These are phyloP conservation scores for Haberlea rhodopensis DNA, from an alignment of 257 asterid genomes.

Conservation along the genomic window DNA sequence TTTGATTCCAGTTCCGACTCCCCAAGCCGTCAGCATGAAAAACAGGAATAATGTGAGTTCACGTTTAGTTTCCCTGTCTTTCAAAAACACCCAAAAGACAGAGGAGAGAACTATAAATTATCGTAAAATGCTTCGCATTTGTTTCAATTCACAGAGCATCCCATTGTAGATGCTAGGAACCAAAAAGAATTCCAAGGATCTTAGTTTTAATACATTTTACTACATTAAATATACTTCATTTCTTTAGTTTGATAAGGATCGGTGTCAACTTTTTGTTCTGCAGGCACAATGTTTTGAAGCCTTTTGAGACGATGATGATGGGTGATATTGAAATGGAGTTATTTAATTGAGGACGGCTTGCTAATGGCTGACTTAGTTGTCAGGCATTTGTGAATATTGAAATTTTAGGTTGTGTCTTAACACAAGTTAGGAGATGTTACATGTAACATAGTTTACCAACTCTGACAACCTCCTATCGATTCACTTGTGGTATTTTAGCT, in stretches of 20 bases:
- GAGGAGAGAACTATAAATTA: too few relatives aligned
- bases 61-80: not conserved
- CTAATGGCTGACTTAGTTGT: not conserved
- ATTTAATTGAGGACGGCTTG: not conserved
- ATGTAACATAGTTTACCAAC: not conserved
- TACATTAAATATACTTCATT: not conserved
- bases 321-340: not conserved
- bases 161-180: not conserved
- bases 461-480: not conserved
- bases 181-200: not conserved
- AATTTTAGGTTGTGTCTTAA: not conserved
- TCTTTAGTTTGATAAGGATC: not conserved
- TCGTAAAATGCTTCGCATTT: not conserved
- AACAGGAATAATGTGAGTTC: constrained; percentile 40
- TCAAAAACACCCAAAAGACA: not conserved
- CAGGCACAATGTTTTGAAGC: not conserved
- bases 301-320: not conserved
- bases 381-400: not conserved
- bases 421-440: not conserved
- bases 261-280: not conserved
- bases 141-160: not conserved
- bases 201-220: not conserved
- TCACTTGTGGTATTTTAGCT: too few relatives aligned
- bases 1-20: constrained; percentile 39
- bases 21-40: constrained; percentile 31